Conservation (phyloP, 2,329 filamentous ascomycete species). For the Colletotrichum sp. region DNA sequence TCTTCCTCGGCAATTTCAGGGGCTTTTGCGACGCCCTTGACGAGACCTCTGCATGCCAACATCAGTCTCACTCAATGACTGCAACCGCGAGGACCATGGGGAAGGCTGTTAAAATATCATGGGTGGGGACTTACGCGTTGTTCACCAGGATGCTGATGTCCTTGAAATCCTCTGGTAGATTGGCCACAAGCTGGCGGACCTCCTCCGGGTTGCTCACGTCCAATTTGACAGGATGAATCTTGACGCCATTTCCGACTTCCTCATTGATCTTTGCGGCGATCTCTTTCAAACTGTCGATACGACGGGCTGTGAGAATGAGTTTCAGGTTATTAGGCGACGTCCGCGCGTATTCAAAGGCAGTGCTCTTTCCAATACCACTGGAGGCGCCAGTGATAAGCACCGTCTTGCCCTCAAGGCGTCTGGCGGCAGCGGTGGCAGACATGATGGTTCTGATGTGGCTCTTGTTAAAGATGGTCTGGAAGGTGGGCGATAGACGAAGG, state of each 20-base stretch:
- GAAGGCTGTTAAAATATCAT: not conserved
- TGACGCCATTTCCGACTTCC: constrained; percentile 79
- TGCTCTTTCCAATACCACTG: constrained; percentile 85
- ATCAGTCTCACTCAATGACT: constrained; percentile 11
- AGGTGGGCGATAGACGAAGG: not conserved
- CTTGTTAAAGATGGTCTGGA: not conserved
- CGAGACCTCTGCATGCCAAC: constrained; percentile 69
- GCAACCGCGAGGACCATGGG: not conserved
- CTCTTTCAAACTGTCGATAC: constrained; percentile 78
- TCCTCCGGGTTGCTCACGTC: constrained; percentile 85
- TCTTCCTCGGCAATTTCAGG: constrained; percentile 84
- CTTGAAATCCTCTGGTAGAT: constrained; percentile 80
- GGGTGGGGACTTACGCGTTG: constrained; percentile 74
- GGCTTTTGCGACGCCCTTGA: constrained; percentile 85
- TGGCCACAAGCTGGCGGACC: constrained; percentile 73
- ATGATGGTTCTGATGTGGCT: constrained; percentile 37
- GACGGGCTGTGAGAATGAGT: constrained; percentile 87
- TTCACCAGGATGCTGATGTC: constrained; percentile 91
- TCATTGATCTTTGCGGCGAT: constrained; percentile 77
- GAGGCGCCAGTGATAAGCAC: constrained; percentile 91
- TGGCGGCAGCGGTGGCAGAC: constrained; percentile 69
- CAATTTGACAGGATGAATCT: constrained; percentile 82
- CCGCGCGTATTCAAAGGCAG: constrained; percentile 90
- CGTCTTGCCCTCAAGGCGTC: constrained; percentile 92
- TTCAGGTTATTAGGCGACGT: constrained; percentile 81